Conservation (phyloP, 257 asterid species). For the Anisodus acutangulus region DNA sequence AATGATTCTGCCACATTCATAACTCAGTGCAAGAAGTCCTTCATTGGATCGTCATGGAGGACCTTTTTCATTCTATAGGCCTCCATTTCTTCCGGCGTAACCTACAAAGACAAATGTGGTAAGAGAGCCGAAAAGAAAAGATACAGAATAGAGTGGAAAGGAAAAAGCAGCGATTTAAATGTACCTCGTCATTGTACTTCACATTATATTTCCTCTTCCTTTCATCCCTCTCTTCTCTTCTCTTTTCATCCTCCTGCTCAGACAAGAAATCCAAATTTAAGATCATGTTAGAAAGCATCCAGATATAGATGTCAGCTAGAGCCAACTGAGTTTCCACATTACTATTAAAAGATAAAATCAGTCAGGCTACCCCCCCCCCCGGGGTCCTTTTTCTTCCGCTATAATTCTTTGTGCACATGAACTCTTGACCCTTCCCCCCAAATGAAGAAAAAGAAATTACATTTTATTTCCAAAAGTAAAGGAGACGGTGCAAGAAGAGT, state of each 20-base stretch:
- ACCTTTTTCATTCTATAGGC: constrained; percentile 77
- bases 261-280: not conserved
- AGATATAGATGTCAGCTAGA: not conserved
- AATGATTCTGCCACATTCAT: not conserved
- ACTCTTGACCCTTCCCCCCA: not conserved
- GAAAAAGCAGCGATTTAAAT: not conserved
- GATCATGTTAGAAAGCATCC: not conserved
- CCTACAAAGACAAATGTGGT: constrained; percentile 42
- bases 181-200: constrained; percentile 92
- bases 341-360: not conserved
- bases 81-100: constrained; percentile 75
- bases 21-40: constrained; percentile 57
- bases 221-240: constrained; percentile 82
- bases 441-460: not conserved
- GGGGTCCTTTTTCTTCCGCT: not conserved
- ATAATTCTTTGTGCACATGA: not conserved
- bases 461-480: not conserved
- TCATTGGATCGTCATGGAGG: constrained; percentile 79
- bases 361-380: not conserved
- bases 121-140: constrained; percentile 5
- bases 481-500: not conserved
- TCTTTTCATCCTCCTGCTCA: constrained; percentile 78
- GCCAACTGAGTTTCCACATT: not conserved
- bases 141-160: not conserved
- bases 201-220: constrained; percentile 89